A percentile compares a stretch with the other conserved stretches of the same genome.
Evolutionary conservation across 257 asterid genomes (phyloP).

Genomic region (Euphrasia confusa): DNA sequence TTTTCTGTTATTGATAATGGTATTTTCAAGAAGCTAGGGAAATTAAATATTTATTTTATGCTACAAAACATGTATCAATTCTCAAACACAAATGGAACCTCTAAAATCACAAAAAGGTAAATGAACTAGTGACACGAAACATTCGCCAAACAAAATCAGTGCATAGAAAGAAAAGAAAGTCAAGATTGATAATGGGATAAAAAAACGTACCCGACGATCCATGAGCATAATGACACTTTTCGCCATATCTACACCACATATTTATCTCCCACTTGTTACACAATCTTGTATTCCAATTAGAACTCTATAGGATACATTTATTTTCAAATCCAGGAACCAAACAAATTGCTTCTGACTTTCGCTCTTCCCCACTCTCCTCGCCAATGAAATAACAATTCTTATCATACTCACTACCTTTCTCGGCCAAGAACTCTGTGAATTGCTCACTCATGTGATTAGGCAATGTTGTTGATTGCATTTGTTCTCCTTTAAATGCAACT

Average conservation of each 20-base stretch:
- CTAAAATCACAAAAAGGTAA: neutral
- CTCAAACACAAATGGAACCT: neutral
- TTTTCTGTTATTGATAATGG: neutral
- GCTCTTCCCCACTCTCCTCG: constrained; percentile 33
- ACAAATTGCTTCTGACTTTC: constrained; percentile 56
- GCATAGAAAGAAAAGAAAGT: neutral
- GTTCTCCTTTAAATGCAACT: constrained; percentile 44
- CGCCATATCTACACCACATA: constrained; percentile 46
- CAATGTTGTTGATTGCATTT: constrained; percentile 28
- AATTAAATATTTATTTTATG: neutral
- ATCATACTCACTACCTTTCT: constrained; percentile 51
- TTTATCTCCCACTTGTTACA: constrained; percentile 58
- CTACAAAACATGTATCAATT: neutral
- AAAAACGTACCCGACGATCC: constrained; percentile 42
- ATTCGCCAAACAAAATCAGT: neutral
- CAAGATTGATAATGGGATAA: neutral
- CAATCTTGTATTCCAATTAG: constrained; percentile 49
- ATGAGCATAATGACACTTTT: constrained; percentile 63
- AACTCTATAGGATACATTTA: constrained; percentile 28
- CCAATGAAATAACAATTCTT: constrained; percentile 50
- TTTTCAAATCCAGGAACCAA: constrained; percentile 38
- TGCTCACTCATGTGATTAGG: constrained; percentile 37
- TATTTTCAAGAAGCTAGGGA: too few relatives aligned
- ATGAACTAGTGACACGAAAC: neutral
- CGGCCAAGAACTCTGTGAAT: constrained; percentile 43